These are phyloP conservation scores for Verticillium alfalfae DNA, from an alignment of 2,329 filamentous ascomycete genomes.

Conservation along the genomic window DNA sequence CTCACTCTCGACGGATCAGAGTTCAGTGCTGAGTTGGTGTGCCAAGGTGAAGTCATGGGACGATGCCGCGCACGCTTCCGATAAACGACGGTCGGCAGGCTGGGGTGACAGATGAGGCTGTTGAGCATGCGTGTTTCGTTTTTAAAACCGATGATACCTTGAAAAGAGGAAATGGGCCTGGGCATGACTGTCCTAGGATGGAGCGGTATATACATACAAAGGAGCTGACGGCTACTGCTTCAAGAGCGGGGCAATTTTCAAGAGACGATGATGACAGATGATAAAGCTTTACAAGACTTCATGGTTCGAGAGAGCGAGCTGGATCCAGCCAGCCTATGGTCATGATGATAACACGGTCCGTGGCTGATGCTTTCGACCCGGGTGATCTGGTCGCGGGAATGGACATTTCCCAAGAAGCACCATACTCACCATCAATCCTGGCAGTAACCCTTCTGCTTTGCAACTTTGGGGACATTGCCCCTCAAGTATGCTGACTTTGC, in stretches of 20 bases:
- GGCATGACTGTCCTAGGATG: not conserved
- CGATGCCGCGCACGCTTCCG: conserved; percentile 87
- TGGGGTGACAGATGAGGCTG: not conserved
- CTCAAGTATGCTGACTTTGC: not conserved
- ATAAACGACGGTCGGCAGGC: conserved; percentile 26
- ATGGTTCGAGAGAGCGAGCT: not conserved
- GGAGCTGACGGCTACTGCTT: not conserved
- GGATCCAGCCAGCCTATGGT: not conserved
- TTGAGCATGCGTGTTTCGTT: not conserved
- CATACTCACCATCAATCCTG: not conserved
- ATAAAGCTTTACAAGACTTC: not conserved
- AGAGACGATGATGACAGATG: not conserved
- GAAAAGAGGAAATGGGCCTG: conserved; percentile 1
- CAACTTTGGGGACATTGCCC: not conserved
- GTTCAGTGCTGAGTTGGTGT: conserved; percentile 98
- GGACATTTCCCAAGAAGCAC: not conserved
- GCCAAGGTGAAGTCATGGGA: conserved; percentile 98
- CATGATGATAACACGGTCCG: not conserved
- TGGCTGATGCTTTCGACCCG: not conserved
- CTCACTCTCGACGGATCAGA: conserved; percentile 95
- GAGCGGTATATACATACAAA: not conserved
- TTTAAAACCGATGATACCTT: conserved; percentile 14
- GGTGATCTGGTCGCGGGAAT: not conserved
- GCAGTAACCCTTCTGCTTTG: not conserved
- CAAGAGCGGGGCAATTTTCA: not conserved